These are phyloP conservation scores for Hemerocallis citrina DNA, from an alignment of 106 monocot species.

Conservation along the genomic window DNA sequence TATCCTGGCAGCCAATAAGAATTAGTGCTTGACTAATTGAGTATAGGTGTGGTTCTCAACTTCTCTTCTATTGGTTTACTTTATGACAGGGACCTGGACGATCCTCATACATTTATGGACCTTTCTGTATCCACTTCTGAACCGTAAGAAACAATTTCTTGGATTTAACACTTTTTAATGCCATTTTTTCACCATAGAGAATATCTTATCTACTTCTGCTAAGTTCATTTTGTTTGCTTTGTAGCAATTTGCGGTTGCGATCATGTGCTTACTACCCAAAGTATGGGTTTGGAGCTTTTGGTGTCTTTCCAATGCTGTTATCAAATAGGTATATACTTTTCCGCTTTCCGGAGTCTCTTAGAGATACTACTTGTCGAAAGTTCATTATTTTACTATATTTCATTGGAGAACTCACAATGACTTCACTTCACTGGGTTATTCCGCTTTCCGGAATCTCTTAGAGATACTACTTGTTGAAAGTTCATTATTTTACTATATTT, in stretches of 20 bases:
- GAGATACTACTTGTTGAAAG: background rate
- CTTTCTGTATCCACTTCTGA: conserved; percentile 66
- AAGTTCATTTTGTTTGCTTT: too few relatives aligned
- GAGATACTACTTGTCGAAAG: background rate
- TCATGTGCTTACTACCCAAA: conserved; percentile 78
- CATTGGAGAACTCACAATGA: background rate
- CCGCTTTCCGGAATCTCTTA: background rate
- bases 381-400: background rate
- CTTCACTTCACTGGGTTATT: background rate
- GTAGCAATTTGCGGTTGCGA: conserved; percentile 57
- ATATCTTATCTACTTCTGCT: too few relatives aligned
- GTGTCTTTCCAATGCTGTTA: conserved; percentile 47
- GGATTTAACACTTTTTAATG: too few relatives aligned
- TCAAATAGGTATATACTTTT: conserved; percentile 37
- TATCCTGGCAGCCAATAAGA: background rate
- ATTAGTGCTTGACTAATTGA: too few relatives aligned
- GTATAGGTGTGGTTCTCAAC: too few relatives aligned
- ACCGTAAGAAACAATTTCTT: conserved; percentile 41
- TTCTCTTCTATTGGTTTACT: background rate
- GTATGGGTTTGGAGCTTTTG: conserved; percentile 72
- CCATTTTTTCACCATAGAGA: background rate
- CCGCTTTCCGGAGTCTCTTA: background rate
- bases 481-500: background rate
- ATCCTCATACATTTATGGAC: conserved; percentile 95
- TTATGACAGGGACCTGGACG: conserved; percentile 69